Base-by-base conservation (phyloP, 176 grass and related monocot species). In the Chloris gayana region DNA sequence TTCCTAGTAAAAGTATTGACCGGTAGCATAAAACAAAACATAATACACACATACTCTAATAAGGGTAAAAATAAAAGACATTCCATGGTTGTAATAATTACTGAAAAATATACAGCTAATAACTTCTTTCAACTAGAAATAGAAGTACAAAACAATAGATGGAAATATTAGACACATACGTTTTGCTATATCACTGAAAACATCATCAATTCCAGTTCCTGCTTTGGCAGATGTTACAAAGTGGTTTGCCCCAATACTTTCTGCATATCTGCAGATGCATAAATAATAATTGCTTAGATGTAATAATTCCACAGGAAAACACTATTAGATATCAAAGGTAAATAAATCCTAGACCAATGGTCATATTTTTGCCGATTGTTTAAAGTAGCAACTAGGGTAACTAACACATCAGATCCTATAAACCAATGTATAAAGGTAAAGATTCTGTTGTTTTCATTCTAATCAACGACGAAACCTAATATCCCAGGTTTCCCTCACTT, bases 161-260 rank as follows among this genome's bases (percentile, higher is more conserved):
- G 1, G n/a, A n/a, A 12, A 44, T 44, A 44, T 12, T 44, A 44
- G 10, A 44, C 41, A 83, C 90, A 88, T 72, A 92, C 93, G 54
- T 78, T 63, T 90, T 38, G 85, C 85, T 85, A 97, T 90, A 75
- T 97, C 83, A 82, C 83, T 77, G 72, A 92, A 97, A 62, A 82
- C 54, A 27, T 90, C 85, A 66, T 97, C 76, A 5, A 90, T 90
- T 79, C 90, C 90, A 70, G 56, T 80, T 25, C 90, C 93, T 25
- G 69, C 63, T 92, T 96, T 96, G 39, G 93, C 90, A 82, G 90
- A 96, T 72, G 93, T 92, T 30, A 96, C 60, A 57, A 96, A 90
- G 82, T 88, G 80, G 39, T 30, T 88, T 82, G 87, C 76, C 38
- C 85, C 87, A 29, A 92, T 96, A 78, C 78, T 78, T 86, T 80